Base-by-base conservation (phyloP, 2,329 filamentous ascomycete species). In the Volutella citrinella region DNA sequence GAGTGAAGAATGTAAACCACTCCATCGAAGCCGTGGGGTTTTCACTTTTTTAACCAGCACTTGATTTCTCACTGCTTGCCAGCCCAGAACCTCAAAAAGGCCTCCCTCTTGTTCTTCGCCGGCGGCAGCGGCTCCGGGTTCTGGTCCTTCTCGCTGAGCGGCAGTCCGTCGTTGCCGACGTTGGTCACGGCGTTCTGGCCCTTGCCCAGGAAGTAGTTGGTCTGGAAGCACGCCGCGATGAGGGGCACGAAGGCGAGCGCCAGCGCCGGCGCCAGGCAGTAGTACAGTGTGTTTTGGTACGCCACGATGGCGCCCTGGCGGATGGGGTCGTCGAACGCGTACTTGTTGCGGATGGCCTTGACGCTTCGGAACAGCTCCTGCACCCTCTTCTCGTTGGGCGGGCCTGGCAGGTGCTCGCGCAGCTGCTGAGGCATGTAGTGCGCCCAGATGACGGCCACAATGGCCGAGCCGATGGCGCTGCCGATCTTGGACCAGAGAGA, bases 401-500 rank as follows among this genome's bases (percentile, higher is more conserved):
- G 26, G 4, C 42, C 48, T 9, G 52, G 52, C 5, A 56, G 41
- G n/a, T 54, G 40, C 16, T 36, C 27, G 4, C 48, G 45, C 7
- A 54, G 40, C 17, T 52, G 49, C 8, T 40, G 38, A 4, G 46
- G 51, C 49, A 55, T 54, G 30, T 54, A 44, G 35, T 54, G 48
- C 18, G 60, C 57, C 59, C 60, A 66, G 30, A 25, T 59, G n/a
- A 52, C 52, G 1, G 59, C 50, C 7, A 55, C 48, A 24, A 66
- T 52, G 15, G 56, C 57, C 27, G 52, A 59, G 17, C 62, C 63
- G 13, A 65, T 51, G 3, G 59, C 57, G 5, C 48, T 59, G 3
- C 59, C 59, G 6, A 64, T 46, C 17, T 55, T 59, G 12, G 51
- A 56, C 62, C 61, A 66, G 11, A 65, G 45, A 1, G 60, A 57